These are phyloP conservation scores for Thozetella sp. DNA, from an alignment of 495 filamentous ascomycete species.

Conservation along the genomic window DNA sequence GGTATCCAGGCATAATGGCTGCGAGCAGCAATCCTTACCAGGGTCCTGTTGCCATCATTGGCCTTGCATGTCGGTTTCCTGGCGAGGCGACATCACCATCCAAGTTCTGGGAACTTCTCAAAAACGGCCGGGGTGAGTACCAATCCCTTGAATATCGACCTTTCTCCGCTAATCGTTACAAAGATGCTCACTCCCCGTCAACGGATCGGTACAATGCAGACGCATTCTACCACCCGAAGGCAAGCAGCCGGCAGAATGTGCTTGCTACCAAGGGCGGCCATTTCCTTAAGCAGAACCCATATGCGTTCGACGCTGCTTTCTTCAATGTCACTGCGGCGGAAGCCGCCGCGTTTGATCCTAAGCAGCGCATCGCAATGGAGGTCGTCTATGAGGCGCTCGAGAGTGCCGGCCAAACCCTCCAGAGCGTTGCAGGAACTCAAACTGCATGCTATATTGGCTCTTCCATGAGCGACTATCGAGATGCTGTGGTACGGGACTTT, in stretches of 20 bases:
- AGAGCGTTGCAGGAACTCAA: constrained; percentile 20
- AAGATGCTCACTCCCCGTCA: too few relatives aligned
- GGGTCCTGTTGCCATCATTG: constrained; percentile 47
- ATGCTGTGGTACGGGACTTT: constrained; percentile 16
- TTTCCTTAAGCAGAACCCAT: neutral
- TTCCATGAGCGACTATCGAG: constrained; percentile 10
- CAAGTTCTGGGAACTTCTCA: constrained; percentile 55
- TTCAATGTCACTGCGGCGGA: constrained; percentile 31
- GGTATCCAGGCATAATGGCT: too few relatives aligned
- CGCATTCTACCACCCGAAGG: neutral
- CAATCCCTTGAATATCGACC: too few relatives aligned
- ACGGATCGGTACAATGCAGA: neutral
- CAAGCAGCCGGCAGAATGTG: neutral
- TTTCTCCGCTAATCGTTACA: too few relatives aligned
- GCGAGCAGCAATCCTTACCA: too few relatives aligned
- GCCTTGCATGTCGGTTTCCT: constrained; percentile 55
- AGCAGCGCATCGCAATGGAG: constrained; percentile 47
- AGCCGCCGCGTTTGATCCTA: constrained; percentile 42
- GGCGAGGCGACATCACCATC: constrained; percentile 42
- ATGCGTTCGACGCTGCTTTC: neutral
- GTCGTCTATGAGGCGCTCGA: constrained; percentile 58
- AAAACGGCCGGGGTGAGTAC: constrained; percentile 38
- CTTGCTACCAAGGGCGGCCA: neutral
- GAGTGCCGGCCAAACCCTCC: constrained; percentile 17
- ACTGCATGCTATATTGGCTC: neutral